phyloP scores from a whole-genome alignment of 2,329 filamentous ascomycete species.

The Orbilia ellipsospora region DNA sequence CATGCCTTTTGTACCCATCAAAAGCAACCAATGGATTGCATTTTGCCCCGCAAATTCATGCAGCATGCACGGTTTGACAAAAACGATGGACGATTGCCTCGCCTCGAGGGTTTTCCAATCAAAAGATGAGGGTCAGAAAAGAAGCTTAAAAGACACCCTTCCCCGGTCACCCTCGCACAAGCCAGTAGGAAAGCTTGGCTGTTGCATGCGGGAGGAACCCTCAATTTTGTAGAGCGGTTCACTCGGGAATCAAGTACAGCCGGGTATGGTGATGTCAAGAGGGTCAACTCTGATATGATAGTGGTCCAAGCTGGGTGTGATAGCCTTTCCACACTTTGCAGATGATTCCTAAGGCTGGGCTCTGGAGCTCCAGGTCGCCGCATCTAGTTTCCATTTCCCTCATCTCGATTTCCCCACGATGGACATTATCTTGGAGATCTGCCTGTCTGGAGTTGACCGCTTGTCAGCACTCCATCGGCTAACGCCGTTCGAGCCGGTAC shows the following conservation, averaged over 20 bases:
- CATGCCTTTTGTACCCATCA: slow-evolving; percentile 16
- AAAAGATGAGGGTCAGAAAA: slow-evolving; percentile 35
- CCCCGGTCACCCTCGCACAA: slow-evolving; percentile 26
- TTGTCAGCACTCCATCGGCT: slow-evolving; percentile 5
- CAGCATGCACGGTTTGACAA: slow-evolving; percentile 54
- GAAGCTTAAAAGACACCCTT: slow-evolving; percentile 53
- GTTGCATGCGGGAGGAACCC: slow-evolving; percentile 46
- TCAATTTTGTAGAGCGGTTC: slow-evolving; percentile 17
- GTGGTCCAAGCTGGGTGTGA: slow-evolving; percentile 1
- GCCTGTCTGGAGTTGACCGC: not conserved
- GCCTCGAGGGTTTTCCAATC: slow-evolving; percentile 43
- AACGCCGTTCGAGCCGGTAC: slow-evolving; percentile 13
- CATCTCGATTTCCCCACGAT: slow-evolving; percentile 2
- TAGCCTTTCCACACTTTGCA: slow-evolving; percentile 19
- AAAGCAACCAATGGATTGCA: not conserved
- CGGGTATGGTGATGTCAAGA: slow-evolving; percentile 44
- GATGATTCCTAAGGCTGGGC: slow-evolving; percentile 53
- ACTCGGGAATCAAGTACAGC: slow-evolving; percentile 14
- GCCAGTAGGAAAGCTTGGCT: slow-evolving; percentile 44
- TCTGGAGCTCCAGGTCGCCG: slow-evolving; percentile 35
- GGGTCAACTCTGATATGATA: slow-evolving; percentile 21
- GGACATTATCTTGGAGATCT: not conserved
- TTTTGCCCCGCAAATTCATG: slow-evolving; percentile 50
- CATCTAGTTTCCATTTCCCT: slow-evolving; percentile 37
- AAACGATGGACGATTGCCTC: slow-evolving; percentile 38